Evolutionary conservation across 2,329 filamentous ascomycete species (phyloP).

Genomic region (Pseudocercospora cruenta): DNA sequence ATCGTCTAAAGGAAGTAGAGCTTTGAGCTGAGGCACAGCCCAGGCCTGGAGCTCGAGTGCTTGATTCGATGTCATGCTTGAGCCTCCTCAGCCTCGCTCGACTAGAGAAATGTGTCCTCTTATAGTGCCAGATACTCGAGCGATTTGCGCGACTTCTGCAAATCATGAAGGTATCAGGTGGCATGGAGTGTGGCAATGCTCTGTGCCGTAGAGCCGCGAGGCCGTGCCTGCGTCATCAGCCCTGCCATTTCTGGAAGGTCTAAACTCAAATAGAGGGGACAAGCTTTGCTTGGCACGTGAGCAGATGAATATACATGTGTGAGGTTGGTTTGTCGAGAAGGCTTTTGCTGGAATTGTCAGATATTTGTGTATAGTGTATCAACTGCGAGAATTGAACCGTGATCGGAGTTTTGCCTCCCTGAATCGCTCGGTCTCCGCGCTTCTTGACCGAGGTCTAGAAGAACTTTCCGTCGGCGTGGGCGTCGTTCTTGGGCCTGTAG

Average conservation of each 20-base stretch:
- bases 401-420: neutral
- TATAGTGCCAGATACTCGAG: neutral
- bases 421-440: neutral
- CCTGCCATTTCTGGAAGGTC: neutral
- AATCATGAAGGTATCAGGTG: neutral
- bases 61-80: slow-evolving; percentile 4
- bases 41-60: slow-evolving; percentile 18
- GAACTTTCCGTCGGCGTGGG: neutral
- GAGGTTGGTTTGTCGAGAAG: neutral
- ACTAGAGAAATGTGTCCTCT: neutral
- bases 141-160: neutral
- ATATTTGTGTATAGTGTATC: neutral
- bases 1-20: slow-evolving; percentile 26
- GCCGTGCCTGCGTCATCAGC: neutral
- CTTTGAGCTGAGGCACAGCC: slow-evolving; percentile 23
- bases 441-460: neutral
- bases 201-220: neutral
- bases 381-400: neutral
- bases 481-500: neutral
- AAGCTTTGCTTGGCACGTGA: neutral
- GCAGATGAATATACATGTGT: neutral
- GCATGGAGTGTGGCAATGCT: neutral
- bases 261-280: neutral
- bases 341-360: neutral
- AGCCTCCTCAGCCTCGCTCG: neutral